phyloP scores from a whole-genome alignment of 192 early-diverging fungal genomes.

The Jimgerdemannia flammicorona region DNA sequence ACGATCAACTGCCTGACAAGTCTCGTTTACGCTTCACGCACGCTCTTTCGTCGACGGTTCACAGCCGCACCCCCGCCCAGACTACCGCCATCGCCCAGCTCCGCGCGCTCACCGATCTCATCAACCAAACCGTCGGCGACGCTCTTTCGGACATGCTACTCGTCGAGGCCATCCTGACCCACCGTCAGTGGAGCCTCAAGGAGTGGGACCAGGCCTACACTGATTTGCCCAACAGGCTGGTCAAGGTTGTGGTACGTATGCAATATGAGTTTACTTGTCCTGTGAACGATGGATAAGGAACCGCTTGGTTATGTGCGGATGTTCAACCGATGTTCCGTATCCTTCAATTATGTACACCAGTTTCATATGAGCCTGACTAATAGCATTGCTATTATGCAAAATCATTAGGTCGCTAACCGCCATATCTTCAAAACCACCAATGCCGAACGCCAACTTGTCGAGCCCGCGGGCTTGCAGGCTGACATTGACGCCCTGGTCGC shows the following conservation, averaged over 20 bases:
- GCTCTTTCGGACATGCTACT: conserved; percentile 96
- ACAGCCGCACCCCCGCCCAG: conserved; percentile 69
- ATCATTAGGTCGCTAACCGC: conserved; percentile 47
- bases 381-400: background rate
- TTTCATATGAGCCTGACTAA: too few relatives aligned
- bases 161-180: conserved; percentile 88
- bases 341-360: too few relatives aligned
- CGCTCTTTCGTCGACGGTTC: background rate
- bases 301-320: conserved; percentile 33
- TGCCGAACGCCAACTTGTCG: conserved; percentile 88
- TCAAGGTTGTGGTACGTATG: conserved; percentile 85
- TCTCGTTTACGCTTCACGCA: background rate
- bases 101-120: conserved; percentile 82
- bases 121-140: conserved; percentile 99
- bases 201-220: conserved; percentile 94
- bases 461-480: conserved; percentile 85
- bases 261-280: conserved; percentile 2
- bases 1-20: background rate
- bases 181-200: conserved; percentile 73
- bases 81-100: conserved; percentile 76
- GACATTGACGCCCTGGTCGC: conserved; percentile 79
- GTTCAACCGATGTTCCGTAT: too few relatives aligned
- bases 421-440: conserved; percentile 92
- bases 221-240: conserved; percentile 90
- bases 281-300: background rate